Percentiles rank a stretch among this genome's conserved stretches.
Conservation (phyloP, 2,329 filamentous ascomycete species). For the Sporothrix sp. region DNA sequence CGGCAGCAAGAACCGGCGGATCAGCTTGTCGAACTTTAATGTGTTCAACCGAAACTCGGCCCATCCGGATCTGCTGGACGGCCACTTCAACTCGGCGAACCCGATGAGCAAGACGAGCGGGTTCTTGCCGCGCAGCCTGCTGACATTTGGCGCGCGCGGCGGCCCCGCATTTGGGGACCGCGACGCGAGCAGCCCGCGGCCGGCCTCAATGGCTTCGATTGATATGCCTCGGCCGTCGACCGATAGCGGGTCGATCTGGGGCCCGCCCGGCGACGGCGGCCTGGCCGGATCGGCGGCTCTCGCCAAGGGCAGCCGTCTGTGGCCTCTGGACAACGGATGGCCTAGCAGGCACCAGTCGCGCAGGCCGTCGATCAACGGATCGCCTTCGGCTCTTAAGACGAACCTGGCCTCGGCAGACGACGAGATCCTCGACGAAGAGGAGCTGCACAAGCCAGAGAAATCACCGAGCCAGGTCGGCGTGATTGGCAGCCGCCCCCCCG, state of each 20-base stretch:
- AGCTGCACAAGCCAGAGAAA: slow-evolving; percentile 40
- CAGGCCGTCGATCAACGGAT: slow-evolving; percentile 71
- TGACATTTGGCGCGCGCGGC: slow-evolving; percentile 42
- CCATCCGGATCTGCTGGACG: slow-evolving; percentile 34
- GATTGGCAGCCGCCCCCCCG: slow-evolving; percentile 67
- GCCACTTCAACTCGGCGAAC: slow-evolving; percentile 17
- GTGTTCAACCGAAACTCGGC: slow-evolving; percentile 46
- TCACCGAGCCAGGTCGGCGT: slow-evolving; percentile 52
- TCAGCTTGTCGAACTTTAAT: slow-evolving; percentile 50
- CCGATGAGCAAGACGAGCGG: slow-evolving; percentile 23
- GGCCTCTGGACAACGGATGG: slow-evolving; percentile 53
- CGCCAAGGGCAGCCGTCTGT: slow-evolving; percentile 49
- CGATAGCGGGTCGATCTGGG: slow-evolving; percentile 68
- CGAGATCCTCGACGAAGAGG: slow-evolving; percentile 51
- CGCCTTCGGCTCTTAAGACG: slow-evolving; percentile 52
- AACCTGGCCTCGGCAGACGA: slow-evolving; percentile 55
- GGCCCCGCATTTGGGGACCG: slow-evolving; percentile 40
- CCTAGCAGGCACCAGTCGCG: slow-evolving; percentile 60
- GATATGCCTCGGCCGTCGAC: slow-evolving; percentile 70
- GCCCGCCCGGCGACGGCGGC: slow-evolving; percentile 38
- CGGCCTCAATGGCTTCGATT: slow-evolving; percentile 57
- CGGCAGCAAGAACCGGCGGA: slow-evolving; percentile 42
- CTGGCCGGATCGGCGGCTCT: slow-evolving; percentile 22
- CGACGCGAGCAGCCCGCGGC: slow-evolving; percentile 52
- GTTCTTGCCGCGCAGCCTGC: slow-evolving; percentile 35